phyloP scores from a whole-genome alignment of 2,329 filamentous ascomycete species.

The Triangularia verruculosa region DNA sequence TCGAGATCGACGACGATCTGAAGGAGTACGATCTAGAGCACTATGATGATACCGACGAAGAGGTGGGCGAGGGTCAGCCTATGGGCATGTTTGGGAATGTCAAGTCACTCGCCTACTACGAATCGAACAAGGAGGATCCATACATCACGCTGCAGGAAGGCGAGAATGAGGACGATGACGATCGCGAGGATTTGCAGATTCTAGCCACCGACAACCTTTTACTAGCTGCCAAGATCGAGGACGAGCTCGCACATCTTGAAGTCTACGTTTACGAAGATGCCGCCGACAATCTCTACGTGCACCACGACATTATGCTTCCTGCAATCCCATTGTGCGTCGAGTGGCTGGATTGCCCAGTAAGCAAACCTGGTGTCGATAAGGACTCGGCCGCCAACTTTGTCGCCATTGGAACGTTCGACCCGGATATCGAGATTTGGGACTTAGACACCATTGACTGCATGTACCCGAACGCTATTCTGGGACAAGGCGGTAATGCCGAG shows the following conservation, averaged over 20 bases:
- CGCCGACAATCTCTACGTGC: conserved; percentile 95
- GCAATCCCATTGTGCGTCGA: conserved; percentile 94
- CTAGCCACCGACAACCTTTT: conserved; percentile 90
- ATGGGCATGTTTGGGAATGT: conserved; percentile 95
- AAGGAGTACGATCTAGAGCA: conserved; percentile 96
- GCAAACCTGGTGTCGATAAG: conserved; percentile 60
- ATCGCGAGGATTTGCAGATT: conserved; percentile 91
- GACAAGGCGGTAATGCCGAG: conserved; percentile 60
- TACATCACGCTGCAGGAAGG: conserved; percentile 85
- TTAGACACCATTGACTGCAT: conserved; percentile 94
- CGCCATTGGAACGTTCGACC: conserved; percentile 94
- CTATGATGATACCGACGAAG: conserved; percentile 80
- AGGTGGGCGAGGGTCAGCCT: conserved; percentile 62
- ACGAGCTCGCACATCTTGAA: conserved; percentile 93
- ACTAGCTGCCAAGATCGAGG: conserved; percentile 89
- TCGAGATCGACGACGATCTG: conserved; percentile 73
- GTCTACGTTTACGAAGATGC: conserved; percentile 97
- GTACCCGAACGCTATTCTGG: conserved; percentile 95
- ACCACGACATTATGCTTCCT: conserved; percentile 99
- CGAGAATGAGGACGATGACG: conserved; percentile 67
- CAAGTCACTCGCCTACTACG: conserved; percentile 89
- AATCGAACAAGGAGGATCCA: conserved; percentile 90
- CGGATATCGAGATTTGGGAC: conserved; percentile 98
- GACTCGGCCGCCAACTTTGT: conserved; percentile 83
- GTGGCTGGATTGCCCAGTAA: conserved; percentile 91